Base-by-base conservation (phyloP, 192 early-diverging fungal genomes). In the Powellomyces hirtus region DNA sequence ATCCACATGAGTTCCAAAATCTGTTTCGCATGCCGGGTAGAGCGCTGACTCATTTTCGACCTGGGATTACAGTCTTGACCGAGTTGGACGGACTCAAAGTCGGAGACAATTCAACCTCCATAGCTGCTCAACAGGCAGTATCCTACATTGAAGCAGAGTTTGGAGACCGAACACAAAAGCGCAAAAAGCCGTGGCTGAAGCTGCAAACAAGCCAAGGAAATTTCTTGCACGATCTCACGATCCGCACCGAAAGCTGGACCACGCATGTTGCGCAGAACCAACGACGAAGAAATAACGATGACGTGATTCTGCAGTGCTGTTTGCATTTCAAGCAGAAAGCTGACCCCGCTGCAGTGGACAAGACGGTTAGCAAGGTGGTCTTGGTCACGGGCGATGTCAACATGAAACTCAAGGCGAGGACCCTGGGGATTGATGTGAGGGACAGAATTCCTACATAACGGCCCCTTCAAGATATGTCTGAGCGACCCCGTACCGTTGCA, bases 311-410 rank as follows among this genome's bases (percentile, higher is more conserved):
- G 53, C 26, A 59, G n/a, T 71, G 68, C 55, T 72, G 70, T 44
- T 46, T 40, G 58, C 53, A 64, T 29, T 72, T 49, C 33, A 34
- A 59, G 18, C 10, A 13, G 13, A 53, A 53, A 24, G 34, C 10
- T 24, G 29, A 59, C 11, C 26, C 5, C 30, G 46, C 45, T 27
- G 2, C 7, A 27, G 6, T 31, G 2, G 27, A 24, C n/a, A 36
- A 60, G 58, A 38, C 30, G 24, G 65, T 26, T 20, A 44, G 61
- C 27, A 45, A 42, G 29, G 72, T 70, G 4, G 66, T 80, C 7
- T 61, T 80, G 34, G 70, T 80, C n/a, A 75, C 75, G 40, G 75
- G 67, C 14, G 79, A 80, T 53, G 75, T 77, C 11, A 80, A 80
- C 56, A 62, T 80, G 75, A 46, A 71, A 52, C 50, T 80, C 40